Percentiles rank a stretch among this genome's conserved stretches.
phyloP scores from a whole-genome alignment of 176 grass and related monocot species.

The Aegilops bicornis region DNA sequence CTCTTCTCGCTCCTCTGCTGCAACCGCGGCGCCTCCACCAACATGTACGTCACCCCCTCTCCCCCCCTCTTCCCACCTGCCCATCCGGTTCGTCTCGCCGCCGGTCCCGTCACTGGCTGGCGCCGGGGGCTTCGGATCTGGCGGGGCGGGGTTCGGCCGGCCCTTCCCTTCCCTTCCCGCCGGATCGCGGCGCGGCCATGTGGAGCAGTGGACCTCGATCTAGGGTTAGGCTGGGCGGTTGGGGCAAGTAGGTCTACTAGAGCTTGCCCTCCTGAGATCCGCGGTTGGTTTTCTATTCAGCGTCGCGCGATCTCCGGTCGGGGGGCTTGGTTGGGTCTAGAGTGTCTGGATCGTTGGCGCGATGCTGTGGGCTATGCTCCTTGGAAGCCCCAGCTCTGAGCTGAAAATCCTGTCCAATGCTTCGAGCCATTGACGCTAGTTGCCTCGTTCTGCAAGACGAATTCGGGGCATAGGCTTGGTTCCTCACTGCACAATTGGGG shows the following conservation, averaged over 20 bases:
- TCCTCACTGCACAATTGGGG: not conserved
- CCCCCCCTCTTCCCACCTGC: not conserved
- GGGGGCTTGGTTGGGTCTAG: not conserved
- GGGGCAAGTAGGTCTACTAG: not conserved
- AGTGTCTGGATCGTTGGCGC: not conserved
- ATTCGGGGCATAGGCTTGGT: not conserved
- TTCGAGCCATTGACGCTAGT: not conserved
- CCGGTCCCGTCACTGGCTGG: not conserved
- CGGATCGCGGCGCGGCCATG: not conserved
- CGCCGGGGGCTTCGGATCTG: not conserved
- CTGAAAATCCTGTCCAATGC: not conserved
- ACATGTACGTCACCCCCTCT: constrained; percentile 36
- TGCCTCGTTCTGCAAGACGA: not conserved
- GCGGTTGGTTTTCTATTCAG: not conserved
- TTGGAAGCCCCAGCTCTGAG: too few species aligned
- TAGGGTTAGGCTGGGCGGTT: not conserved
- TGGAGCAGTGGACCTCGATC: not conserved
- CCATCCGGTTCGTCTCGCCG: not conserved
- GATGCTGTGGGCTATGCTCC: not conserved
- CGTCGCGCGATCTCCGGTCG: not conserved
- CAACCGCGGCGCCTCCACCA: constrained; percentile 65
- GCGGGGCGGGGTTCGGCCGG: too few species aligned
- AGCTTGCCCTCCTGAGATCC: not conserved
- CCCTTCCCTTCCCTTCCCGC: not conserved
- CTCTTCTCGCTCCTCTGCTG: constrained; percentile 55